Percentiles rank a stretch among this genome's conserved stretches.
phyloP scores from a whole-genome alignment of 208 protist genomes.

The Hexamita inflata region DNA sequence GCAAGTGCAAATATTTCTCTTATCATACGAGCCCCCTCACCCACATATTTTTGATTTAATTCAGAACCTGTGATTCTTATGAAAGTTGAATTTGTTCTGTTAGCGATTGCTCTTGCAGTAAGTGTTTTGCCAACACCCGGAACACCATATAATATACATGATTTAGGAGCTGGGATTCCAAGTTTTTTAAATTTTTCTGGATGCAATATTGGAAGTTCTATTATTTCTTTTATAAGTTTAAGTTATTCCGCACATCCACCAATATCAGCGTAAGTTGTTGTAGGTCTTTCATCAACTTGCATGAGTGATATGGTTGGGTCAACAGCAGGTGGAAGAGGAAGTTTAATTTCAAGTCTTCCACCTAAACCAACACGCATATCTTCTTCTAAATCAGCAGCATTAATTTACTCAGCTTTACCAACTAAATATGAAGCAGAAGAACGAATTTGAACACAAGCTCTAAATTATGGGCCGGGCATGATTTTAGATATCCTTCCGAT shows the following conservation, averaged over 20 bases:
- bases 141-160: slow-evolving; percentile 93
- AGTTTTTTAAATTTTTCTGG: slow-evolving; percentile 93
- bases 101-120: slow-evolving; percentile 93
- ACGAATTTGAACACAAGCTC: slow-evolving; percentile 91
- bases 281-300: slow-evolving; percentile 86
- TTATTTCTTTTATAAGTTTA: slow-evolving; percentile 94
- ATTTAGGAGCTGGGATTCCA: slow-evolving; percentile 98
- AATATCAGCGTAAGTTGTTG: slow-evolving; percentile 98
- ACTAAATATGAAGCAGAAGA: slow-evolving; percentile 97
- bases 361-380: slow-evolving; percentile 88
- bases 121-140: slow-evolving; percentile 98
- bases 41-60: slow-evolving; percentile 94
- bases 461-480: too few species aligned
- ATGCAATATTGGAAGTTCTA: slow-evolving; percentile 95
- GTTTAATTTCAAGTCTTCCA: slow-evolving; percentile 93
- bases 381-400: slow-evolving; percentile 97
- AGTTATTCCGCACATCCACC: slow-evolving; percentile 98
- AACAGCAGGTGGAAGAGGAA: slow-evolving; percentile 97
- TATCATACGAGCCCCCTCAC: slow-evolving; percentile 96
- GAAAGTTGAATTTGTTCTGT: slow-evolving; percentile 95
- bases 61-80: slow-evolving; percentile 98
- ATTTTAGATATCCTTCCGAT: too few species aligned
- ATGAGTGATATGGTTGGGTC: slow-evolving; percentile 99
- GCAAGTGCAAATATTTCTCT: slow-evolving; percentile 98
- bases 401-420: slow-evolving; percentile 85